Conservation (phyloP, 116 monocot species). For the Cymodocea nodosa region DNA sequence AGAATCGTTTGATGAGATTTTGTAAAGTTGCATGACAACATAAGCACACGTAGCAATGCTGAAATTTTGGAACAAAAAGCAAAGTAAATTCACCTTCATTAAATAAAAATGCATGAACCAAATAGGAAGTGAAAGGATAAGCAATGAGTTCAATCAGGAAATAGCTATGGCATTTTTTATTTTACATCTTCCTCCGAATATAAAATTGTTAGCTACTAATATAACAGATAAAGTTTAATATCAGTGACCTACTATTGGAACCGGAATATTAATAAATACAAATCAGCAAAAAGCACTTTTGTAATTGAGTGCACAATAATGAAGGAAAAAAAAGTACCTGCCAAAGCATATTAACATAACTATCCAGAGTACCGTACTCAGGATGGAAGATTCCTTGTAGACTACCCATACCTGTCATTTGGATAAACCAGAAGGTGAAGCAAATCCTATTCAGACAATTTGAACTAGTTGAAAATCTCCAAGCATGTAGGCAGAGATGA, state of each 20-base stretch:
- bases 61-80: constrained; percentile 16
- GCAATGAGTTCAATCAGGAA: too few relatives aligned
- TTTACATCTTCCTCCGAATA: too few relatives aligned
- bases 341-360: constrained; percentile 68
- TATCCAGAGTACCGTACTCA: constrained; percentile 52
- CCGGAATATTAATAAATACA: too few relatives aligned
- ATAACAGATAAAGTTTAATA: too few relatives aligned
- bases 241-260: too few relatives aligned
- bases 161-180: too few relatives aligned
- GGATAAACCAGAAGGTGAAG: neutral
- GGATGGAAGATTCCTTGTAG: constrained; percentile 55
- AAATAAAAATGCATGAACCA: too few relatives aligned
- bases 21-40: constrained; percentile 50
- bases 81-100: too few relatives aligned
- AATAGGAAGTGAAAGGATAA: too few relatives aligned
- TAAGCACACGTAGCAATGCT: constrained; percentile 78
- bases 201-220: too few relatives aligned
- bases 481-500: neutral
- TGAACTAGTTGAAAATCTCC: neutral
- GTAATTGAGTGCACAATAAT: neutral
- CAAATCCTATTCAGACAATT: neutral
- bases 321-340: constrained; percentile 31
- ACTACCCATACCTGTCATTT: constrained; percentile 58
- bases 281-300: neutral
- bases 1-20: constrained; percentile 27